These are phyloP conservation scores for Yarrowia deformans DNA, from an alignment of 805 yeast species.

Conservation along the genomic window DNA sequence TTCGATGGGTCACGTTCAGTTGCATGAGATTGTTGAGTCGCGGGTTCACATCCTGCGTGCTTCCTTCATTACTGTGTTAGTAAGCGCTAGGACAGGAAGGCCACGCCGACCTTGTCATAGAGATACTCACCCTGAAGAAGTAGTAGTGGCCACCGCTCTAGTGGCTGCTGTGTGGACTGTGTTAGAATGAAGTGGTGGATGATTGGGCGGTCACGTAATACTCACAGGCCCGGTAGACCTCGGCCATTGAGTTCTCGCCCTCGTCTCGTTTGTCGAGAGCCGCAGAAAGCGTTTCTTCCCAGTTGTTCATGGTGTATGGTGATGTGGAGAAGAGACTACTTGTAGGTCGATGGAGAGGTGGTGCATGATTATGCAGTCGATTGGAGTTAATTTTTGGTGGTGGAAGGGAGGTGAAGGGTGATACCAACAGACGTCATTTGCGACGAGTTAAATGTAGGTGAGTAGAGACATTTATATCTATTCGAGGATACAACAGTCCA, in stretches of 20 bases:
- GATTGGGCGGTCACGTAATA: not conserved
- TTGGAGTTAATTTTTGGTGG: not conserved
- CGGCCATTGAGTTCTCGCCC: conserved; percentile 11
- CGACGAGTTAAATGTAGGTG: too few relatives aligned
- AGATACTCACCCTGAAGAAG: conserved; percentile 20
- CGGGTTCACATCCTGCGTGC: conserved; percentile 4
- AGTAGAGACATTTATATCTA: too few relatives aligned
- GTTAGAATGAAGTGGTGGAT: not conserved
- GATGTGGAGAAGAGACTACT: conserved; percentile 1
- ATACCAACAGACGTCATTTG: too few relatives aligned
- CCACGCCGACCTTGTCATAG: too few relatives aligned
- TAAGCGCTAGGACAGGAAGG: too few relatives aligned
- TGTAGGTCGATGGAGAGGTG: not conserved
- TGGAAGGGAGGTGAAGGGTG: too few relatives aligned
- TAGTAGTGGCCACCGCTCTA: conserved; percentile 5
- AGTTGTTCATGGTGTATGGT: conserved; percentile 20
- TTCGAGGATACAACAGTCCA: too few relatives aligned
- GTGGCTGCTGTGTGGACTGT: conserved; percentile 31
- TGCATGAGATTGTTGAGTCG: conserved; percentile 30
- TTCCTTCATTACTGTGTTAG: conserved; percentile 19
- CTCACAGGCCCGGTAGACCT: conserved; percentile 30
- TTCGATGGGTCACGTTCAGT: conserved; percentile 23
- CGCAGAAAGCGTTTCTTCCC: conserved; percentile 14
- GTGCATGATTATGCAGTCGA: conserved; percentile 21
- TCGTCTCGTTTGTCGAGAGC: conserved; percentile 30